Conservation (phyloP, 129 eudicot genomes). For the Arctium lappa region DNA sequence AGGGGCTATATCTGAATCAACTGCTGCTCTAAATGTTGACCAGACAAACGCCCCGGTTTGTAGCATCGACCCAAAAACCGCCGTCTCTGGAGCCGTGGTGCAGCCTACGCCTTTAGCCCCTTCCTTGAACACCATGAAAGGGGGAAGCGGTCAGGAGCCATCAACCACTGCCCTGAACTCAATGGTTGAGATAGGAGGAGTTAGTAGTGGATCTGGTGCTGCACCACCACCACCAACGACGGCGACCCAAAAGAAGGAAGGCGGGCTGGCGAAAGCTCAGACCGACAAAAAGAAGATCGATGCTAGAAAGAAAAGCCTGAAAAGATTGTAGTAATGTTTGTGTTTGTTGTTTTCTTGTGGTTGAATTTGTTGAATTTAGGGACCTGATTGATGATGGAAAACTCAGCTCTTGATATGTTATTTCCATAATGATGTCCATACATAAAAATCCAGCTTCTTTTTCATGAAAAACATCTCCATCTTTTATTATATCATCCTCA, state of each 20-base stretch:
- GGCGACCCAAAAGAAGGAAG: slow-evolving; percentile 53
- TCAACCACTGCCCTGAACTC: slow-evolving; percentile 31
- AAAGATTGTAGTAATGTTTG: slow-evolving; percentile 64
- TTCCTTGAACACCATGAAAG: slow-evolving; percentile 45
- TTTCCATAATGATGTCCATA: slow-evolving; percentile 8
- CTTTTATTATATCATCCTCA: background rate
- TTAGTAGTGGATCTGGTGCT: slow-evolving; percentile 47
- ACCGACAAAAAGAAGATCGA: slow-evolving; percentile 91
- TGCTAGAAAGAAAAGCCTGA: slow-evolving; percentile 96
- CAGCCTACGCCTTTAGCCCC: slow-evolving; percentile 55
- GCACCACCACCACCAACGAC: slow-evolving; percentile 28
- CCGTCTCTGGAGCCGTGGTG: slow-evolving; percentile 38
- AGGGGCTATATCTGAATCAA: slow-evolving; percentile 66
- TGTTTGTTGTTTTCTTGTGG: slow-evolving; percentile 17
- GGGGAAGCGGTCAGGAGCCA: slow-evolving; percentile 50
- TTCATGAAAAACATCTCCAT: background rate
- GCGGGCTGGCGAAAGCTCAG: slow-evolving; percentile 48
- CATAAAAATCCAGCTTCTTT: slow-evolving; percentile 5
- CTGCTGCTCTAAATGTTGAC: slow-evolving; percentile 59
- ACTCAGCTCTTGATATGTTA: background rate
- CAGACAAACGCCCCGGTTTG: slow-evolving; percentile 52
- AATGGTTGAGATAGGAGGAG: slow-evolving; percentile 39
- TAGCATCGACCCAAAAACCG: slow-evolving; percentile 54
- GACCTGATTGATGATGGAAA: slow-evolving; percentile 22
- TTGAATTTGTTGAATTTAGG: slow-evolving; percentile 18